Conservation (phyloP, 306 rosid genomes). For the Fagus sylvatica region DNA sequence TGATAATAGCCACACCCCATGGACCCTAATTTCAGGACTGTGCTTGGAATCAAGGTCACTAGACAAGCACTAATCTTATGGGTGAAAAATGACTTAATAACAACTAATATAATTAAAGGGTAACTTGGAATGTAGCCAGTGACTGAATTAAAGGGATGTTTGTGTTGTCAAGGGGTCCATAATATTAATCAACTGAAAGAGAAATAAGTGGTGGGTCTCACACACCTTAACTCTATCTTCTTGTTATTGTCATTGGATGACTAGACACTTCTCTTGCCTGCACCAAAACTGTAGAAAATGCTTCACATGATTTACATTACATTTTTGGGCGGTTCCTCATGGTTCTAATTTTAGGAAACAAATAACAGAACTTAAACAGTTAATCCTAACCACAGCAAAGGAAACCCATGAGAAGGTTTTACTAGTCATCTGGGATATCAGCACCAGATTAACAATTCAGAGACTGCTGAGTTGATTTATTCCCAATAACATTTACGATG, state of each 20-base stretch:
- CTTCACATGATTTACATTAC: slow-evolving; percentile 12
- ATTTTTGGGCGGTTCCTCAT: slow-evolving; percentile 15
- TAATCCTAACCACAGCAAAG: background rate
- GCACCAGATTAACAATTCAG: background rate
- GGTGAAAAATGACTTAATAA: slow-evolving; percentile 40
- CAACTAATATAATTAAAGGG: slow-evolving; percentile 38
- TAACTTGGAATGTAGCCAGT: slow-evolving; percentile 37
- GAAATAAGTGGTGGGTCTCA: slow-evolving; percentile 45
- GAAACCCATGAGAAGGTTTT: background rate
- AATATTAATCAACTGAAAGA: slow-evolving; percentile 25
- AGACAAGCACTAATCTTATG: slow-evolving; percentile 47
- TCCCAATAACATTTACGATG: background rate
- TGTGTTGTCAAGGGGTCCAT: slow-evolving; percentile 41
- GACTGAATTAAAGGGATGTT: slow-evolving; percentile 39
- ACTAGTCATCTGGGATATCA: background rate
- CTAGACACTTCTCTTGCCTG: slow-evolving; percentile 41
- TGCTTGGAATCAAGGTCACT: slow-evolving; percentile 33
- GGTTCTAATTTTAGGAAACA: background rate
- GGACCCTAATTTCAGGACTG: slow-evolving; percentile 40
- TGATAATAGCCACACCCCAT: slow-evolving; percentile 31
- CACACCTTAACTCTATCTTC: slow-evolving; percentile 33
- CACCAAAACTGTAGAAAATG: slow-evolving; percentile 28
- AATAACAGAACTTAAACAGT: background rate
- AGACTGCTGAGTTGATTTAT: background rate
- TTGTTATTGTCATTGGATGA: slow-evolving; percentile 42